Percentiles rank a stretch among this genome's conserved stretches.
Conservation (phyloP, 768 basidiomycete species). For the Pulveroboletus sp. region DNA sequence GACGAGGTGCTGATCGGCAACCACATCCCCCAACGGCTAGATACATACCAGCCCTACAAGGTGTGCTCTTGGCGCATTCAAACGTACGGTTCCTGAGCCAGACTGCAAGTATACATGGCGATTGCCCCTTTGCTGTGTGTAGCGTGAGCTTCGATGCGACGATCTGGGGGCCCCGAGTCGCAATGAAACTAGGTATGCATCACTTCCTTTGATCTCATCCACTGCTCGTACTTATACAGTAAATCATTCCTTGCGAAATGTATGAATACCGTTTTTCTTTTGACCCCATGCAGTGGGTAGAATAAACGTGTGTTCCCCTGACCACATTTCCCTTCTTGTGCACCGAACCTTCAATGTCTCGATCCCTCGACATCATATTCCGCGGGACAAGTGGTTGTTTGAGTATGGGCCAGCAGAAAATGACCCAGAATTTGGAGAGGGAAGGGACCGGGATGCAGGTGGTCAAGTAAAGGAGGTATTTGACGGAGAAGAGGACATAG, state of each 20-base stretch:
- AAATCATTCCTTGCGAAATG: neutral
- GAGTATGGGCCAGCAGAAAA: conserved; percentile 81
- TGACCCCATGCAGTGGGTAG: conserved; percentile 57
- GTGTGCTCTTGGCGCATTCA: conserved; percentile 85
- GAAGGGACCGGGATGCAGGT: conserved; percentile 22
- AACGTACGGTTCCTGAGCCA: conserved; percentile 62
- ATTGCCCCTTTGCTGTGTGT: conserved; percentile 82
- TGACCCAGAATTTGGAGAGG: conserved; percentile 63
- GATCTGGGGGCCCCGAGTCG: conserved; percentile 83
- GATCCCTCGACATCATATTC: conserved; percentile 89
- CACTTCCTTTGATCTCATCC: neutral
- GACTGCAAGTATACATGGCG: conserved; percentile 65
- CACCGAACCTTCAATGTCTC: conserved; percentile 94
- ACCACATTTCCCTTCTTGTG: conserved; percentile 85
- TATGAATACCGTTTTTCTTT: neutral
- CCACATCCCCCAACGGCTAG: conserved; percentile 36
- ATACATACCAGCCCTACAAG: conserved; percentile 82
- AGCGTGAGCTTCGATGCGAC: conserved; percentile 75
- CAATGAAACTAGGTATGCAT: conserved; percentile 70
- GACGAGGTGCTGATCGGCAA: neutral
- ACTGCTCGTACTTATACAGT: neutral
- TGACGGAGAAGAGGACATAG: conserved; percentile 3
- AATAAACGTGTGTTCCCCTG: conserved; percentile 84
- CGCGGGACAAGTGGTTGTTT: conserved; percentile 74
- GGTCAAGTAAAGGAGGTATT: conserved; percentile 6